These are phyloP conservation scores for Brettanomyces bruxellensis DNA, from an alignment of 805 yeast species.

Conservation along the genomic window DNA sequence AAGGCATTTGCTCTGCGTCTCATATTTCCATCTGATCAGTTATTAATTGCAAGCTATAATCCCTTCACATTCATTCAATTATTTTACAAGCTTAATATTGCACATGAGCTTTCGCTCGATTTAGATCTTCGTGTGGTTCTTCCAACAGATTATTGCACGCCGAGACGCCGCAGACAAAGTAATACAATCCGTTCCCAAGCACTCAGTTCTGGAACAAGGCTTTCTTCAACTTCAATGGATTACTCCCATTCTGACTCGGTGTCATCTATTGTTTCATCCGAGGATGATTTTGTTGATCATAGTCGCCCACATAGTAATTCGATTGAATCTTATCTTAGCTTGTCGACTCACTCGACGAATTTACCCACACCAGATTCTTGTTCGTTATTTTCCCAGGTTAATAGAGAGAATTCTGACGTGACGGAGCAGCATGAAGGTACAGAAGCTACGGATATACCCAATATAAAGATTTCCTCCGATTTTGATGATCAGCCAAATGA, in stretches of 20 bases:
- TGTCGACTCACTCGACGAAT: too few relatives aligned
- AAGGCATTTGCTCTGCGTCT: conserved; percentile 25
- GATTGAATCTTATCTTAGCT: too few relatives aligned
- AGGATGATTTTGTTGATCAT: background rate
- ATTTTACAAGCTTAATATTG: conserved; percentile 24
- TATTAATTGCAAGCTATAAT: conserved; percentile 20
- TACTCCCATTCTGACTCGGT: background rate
- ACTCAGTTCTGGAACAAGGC: too few relatives aligned
- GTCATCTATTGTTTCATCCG: background rate
- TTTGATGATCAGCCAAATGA: background rate
- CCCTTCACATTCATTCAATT: conserved; percentile 18
- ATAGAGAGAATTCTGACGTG: conserved; percentile 2
- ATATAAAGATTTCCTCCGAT: background rate
- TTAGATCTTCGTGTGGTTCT: conserved; percentile 16
- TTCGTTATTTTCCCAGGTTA: conserved; percentile 7
- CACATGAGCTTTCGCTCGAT: conserved; percentile 25
- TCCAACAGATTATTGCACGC: conserved; percentile 23
- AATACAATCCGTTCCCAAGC: too few relatives aligned
- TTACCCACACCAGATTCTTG: background rate
- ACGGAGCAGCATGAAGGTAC: background rate
- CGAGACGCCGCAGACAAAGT: conserved; percentile 12
- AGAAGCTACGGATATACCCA: background rate
- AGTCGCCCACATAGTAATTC: too few relatives aligned
- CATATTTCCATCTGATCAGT: conserved; percentile 19
- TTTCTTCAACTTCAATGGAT: too few relatives aligned